Evolutionary conservation across 306 rosid species (phyloP), one percentile per base, ranked within the genome.

Genomic region (Medicago truncatula): DNA sequence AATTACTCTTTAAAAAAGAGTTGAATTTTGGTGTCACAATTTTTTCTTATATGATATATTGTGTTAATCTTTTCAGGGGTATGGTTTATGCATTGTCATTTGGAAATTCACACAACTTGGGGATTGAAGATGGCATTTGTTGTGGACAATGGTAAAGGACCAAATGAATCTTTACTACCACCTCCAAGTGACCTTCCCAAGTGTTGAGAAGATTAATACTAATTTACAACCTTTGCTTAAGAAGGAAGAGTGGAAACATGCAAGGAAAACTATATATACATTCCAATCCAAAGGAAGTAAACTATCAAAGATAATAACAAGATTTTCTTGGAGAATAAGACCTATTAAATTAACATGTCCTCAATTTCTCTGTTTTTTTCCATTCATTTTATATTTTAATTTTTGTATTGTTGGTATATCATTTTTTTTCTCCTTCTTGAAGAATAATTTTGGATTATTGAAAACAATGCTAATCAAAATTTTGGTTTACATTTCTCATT

Each of bases 101-200:
- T 80, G 78, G 98, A 93, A 82, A 69, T 89, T 68, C 98, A 93
- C 78, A 93, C 98, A n/a, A 92, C 92, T 54, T 88, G 96, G 93
- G 93, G 97, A 65, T 62, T 92, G 12, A 92, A 92, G 87, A 92
- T 90, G 97, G 96, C 96, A 78, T 92, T 92, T 69, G 71, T 92
- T 64, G 97, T 92, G 74, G 92, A 92, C 79, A 87, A 90, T 83
- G 96, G 92, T n/a, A 69, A 87, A 78, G 96, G 93, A 49, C 89
- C 92, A 41, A 83, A 86, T 57, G 87, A 92, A 67, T 87, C 93
- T 73, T 25, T 92, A 70, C 59, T 88, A 36, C 97, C 97, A 38
- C 97, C 93, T 57, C 96, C 97, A 34, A 66, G 63, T 60, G 97
- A 91, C 61, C 81, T 89, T 68, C 97, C 98, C 41, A 78, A 87